Evolutionary conservation across 768 basidiomycete genomes (phyloP), one percentile per base, ranked within the genome.

Genomic region (Infundibulicybe gibba): DNA sequence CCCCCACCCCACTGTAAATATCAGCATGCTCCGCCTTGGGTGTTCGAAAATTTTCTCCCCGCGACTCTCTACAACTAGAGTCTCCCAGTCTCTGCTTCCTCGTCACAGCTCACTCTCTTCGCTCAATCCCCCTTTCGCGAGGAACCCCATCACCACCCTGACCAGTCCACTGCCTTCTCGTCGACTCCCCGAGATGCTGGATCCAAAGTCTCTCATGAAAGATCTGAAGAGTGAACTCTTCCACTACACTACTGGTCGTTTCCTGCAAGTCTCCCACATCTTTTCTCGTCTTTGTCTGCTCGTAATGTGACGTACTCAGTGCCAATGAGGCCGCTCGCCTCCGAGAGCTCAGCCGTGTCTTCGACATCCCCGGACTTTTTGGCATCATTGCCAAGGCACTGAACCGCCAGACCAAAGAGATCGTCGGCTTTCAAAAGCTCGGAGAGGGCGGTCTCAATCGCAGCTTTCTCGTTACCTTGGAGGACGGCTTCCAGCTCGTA

Each of bases 351-450:
- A 39, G 40, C 14, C 35, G 15, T 42, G 37, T 39, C 43, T 43
- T 48, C n/a, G 40, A 34, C 14, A 45, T 57, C 51, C 48, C 54
- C 2, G 57, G 46, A 59, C 66, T 74, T n/a, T 25, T 61, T 66
- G 67, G 62, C 61, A 70, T 77, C 58, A 69, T 72, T 48, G 74
- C 73, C 6, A n/a, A 70, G 61, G 68, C 74, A 21, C 64, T 75
- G 13, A 40, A 49, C 53, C 65, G 62, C 8, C 70, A 52, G 54
- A 57, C 61, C 61, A 51, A 50, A 12, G 69, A 76, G 59, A 48
- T 77, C 58, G 59, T 58, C 55, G 41, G 21, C 50, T 32, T 75
- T 0, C 5, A 2, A 48, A 79, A 77, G 52, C 72, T 78, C 32
- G 72, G 62, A 42, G 77, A 79, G 64, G 69, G 69, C n/a, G 67